Percentiles rank a stretch among this genome's conserved stretches.
These are phyloP conservation scores for Tolypocladium ophioglossoides DNA, from an alignment of 2,329 filamentous ascomycete genomes.

Conservation along the genomic window DNA sequence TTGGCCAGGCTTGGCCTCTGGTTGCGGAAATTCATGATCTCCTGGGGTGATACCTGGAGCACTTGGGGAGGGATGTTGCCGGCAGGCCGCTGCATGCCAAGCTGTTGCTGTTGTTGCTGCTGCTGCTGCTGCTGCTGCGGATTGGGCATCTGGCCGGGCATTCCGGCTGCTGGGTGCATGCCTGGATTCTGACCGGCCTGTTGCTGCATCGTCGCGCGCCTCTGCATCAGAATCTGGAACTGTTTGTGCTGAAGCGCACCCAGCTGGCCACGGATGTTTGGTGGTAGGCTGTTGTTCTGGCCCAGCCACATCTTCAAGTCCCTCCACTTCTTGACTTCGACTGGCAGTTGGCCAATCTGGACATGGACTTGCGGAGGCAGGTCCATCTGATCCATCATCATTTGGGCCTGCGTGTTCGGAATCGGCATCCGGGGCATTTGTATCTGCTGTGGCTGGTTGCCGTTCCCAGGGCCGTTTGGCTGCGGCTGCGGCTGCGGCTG, in stretches of 20 bases:
- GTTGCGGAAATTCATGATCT: conserved; percentile 20
- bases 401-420: conserved; percentile 22
- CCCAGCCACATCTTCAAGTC: conserved; percentile 32
- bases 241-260: conserved; percentile 26
- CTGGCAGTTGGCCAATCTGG: conserved; percentile 21
- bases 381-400: conserved; percentile 38
- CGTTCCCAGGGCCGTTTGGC: conserved; percentile 8
- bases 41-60: conserved; percentile 21
- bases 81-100: conserved; percentile 13
- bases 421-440: conserved; percentile 14
- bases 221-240: conserved; percentile 23
- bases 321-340: conserved; percentile 37
- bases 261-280: conserved; percentile 21
- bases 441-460: conserved; percentile 9
- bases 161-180: conserved; percentile 12
- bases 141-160: conserved; percentile 16
- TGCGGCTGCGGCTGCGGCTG: conserved; percentile 11
- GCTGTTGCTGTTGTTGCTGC: conserved; percentile 4
- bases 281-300: conserved; percentile 23
- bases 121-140: conserved; percentile 8
- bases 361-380: conserved; percentile 26
- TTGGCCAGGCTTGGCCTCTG: conserved; percentile 14
- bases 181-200: conserved; percentile 19
- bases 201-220: conserved; percentile 16
- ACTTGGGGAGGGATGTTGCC: conserved; percentile 18